These are phyloP conservation scores for Saccharomyces hybrid DNA, from an alignment of 1,139 yeast genomes.

Conservation along the genomic window DNA sequence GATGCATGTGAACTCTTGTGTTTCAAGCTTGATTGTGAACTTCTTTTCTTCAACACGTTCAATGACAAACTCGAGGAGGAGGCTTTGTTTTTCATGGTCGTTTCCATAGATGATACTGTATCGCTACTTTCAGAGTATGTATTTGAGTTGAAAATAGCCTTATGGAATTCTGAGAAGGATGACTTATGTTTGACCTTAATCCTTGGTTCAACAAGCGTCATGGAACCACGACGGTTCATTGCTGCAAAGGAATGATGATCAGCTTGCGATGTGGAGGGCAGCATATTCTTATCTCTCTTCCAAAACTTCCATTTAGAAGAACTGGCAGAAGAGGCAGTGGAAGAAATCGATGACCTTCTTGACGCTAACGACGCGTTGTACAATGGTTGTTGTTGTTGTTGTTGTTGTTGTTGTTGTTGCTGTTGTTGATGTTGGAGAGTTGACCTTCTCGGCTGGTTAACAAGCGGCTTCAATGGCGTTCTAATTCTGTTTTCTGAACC, in stretches of 20 bases:
- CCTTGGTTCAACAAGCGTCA: neutral
- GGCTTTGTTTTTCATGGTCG: constrained; percentile 19
- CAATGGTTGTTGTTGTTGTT: no score
- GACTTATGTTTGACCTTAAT: neutral
- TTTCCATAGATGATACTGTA: constrained; percentile 1
- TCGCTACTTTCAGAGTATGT: constrained; percentile 3
- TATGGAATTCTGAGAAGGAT: constrained; percentile 25
- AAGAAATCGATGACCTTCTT: constrained; percentile 13
- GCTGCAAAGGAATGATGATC: constrained; percentile 10
- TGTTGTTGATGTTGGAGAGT: constrained; percentile 8
- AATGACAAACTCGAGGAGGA: constrained; percentile 25
- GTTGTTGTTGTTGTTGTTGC: no score
- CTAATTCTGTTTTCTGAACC: neutral
- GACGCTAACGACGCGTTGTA: no score
- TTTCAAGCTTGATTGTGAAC: constrained; percentile 25
- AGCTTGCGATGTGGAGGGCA: no score
- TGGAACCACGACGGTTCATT: neutral
- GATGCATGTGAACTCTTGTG: constrained; percentile 31
- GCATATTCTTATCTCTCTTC: no score
- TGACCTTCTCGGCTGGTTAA: neutral
- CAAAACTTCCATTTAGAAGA: constrained; percentile 32
- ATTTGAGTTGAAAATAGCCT: constrained; percentile 3
- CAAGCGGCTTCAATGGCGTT: neutral
- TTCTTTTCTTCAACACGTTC: constrained; percentile 21
- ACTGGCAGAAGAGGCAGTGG: neutral